Percentiles rank a stretch among this genome's conserved stretches.
Evolutionary conservation across 331 rosid species (phyloP).

Genomic region (Rosa hybrid): DNA sequence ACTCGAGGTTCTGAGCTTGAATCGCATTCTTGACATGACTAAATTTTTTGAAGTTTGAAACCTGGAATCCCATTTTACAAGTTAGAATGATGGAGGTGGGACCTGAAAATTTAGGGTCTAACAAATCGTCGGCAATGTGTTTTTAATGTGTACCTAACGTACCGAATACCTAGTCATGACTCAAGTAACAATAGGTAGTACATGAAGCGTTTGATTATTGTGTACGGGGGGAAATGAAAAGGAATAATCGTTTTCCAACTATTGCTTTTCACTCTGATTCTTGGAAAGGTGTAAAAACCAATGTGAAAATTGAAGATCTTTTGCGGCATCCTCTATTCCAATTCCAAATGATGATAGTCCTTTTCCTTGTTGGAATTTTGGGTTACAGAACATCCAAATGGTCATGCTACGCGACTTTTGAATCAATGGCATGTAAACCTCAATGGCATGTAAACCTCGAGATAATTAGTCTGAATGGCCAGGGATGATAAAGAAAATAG

Average conservation of each 20-base stretch:
- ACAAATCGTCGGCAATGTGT: background rate
- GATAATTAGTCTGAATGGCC: background rate
- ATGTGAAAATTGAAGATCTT: slow-evolving; percentile 1
- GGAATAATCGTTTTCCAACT: background rate
- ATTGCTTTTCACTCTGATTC: background rate
- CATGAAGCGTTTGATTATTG: background rate
- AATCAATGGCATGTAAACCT: background rate
- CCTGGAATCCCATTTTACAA: background rate
- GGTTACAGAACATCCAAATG: background rate
- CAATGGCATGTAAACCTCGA: background rate
- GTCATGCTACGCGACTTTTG: slow-evolving; percentile 1
- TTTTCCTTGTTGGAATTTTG: background rate
- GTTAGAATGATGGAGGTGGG: slow-evolving; percentile 9
- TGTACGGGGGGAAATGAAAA: background rate
- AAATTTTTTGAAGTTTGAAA: background rate
- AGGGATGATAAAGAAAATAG: background rate
- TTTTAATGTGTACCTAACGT: slow-evolving; percentile 13
- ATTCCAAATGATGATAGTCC: background rate
- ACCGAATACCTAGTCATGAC: background rate
- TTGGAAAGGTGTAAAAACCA: background rate
- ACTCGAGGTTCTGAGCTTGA: background rate
- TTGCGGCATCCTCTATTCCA: background rate
- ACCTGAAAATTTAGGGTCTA: background rate
- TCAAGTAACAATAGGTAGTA: background rate
- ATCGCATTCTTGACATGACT: background rate